phyloP scores from a whole-genome alignment of 176 grass and related monocot species.

The Aegilops sharonensis region DNA sequence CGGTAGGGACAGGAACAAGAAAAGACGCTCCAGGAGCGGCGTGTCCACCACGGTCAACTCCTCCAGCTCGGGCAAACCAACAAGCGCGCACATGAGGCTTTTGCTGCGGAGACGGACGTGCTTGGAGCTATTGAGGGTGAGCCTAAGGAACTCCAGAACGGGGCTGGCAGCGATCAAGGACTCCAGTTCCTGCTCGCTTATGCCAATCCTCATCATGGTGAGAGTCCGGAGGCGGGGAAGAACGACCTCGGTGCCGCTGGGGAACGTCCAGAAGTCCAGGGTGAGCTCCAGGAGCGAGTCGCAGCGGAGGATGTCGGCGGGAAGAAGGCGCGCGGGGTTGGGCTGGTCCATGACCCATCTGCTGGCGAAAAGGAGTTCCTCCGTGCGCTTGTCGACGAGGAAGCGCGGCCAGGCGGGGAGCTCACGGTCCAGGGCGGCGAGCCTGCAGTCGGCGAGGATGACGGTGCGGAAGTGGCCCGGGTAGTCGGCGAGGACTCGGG shows the following conservation, averaged over 20 bases:
- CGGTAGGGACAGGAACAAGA: no score
- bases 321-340: neutral
- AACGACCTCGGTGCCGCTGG: neutral
- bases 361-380: neutral
- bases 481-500: neutral
- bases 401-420: neutral
- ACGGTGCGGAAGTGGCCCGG: neutral
- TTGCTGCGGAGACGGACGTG: no score
- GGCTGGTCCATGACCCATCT: neutral
- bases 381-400: neutral
- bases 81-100: no score
- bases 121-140: no score
- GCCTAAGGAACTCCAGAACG: no score
- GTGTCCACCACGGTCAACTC: no score
- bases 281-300: neutral
- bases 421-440: neutral
- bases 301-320: conserved; percentile 7
- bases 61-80: no score
- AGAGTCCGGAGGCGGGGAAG: conserved; percentile 22
- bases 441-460: neutral
- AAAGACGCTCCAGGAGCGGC: no score
- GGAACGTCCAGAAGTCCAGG: neutral
- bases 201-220: neutral
- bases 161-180: neutral
- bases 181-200: neutral